Percentiles rank a stretch among this genome's conserved stretches.
phyloP scores from a whole-genome alignment of 441 rosid genomes.

The Omphalea diandra region DNA sequence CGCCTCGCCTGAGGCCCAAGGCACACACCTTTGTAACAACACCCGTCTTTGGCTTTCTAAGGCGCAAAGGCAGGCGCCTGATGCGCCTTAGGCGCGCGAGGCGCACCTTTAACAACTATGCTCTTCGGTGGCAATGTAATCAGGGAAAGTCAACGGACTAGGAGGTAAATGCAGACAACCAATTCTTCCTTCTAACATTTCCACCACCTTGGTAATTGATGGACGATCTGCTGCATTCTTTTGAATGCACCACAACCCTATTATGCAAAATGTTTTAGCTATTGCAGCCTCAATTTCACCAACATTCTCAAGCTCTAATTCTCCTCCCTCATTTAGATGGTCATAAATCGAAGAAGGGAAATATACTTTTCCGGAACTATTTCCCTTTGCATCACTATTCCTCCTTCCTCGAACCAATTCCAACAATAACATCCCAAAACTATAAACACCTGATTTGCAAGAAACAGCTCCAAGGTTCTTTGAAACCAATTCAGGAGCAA shows the following conservation, averaged over 20 bases:
- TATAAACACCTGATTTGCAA: slow-evolving; percentile 33
- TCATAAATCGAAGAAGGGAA: slow-evolving; percentile 30
- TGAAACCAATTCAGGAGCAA: slow-evolving; percentile 44
- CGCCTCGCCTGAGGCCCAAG: too few species aligned
- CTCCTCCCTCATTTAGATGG: slow-evolving; percentile 25
- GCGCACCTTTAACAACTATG: too few species aligned
- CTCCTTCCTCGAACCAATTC: slow-evolving; percentile 32
- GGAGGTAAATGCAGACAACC: slow-evolving; percentile 28
- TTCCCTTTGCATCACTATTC: slow-evolving; percentile 3
- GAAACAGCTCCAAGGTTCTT: slow-evolving; percentile 32
- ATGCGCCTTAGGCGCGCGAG: too few species aligned
- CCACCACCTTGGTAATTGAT: slow-evolving; percentile 26
- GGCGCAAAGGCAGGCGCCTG: too few species aligned
- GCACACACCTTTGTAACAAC: too few species aligned
- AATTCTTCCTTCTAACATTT: slow-evolving; percentile 23
- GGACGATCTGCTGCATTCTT: slow-evolving; percentile 32
- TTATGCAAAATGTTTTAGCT: slow-evolving; percentile 27
- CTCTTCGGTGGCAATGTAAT: neutral
- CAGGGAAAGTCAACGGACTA: slow-evolving; percentile 26
- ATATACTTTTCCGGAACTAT: slow-evolving; percentile 6
- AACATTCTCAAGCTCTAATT: slow-evolving; percentile 25
- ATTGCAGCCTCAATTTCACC: slow-evolving; percentile 16
- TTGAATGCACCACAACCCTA: slow-evolving; percentile 37
- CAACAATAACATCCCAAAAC: slow-evolving; percentile 33
- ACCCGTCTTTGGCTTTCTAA: too few species aligned